These are phyloP conservation scores for Rhynchosporium graminicola DNA, from an alignment of 2,329 filamentous ascomycete genomes.

Conservation along the genomic window DNA sequence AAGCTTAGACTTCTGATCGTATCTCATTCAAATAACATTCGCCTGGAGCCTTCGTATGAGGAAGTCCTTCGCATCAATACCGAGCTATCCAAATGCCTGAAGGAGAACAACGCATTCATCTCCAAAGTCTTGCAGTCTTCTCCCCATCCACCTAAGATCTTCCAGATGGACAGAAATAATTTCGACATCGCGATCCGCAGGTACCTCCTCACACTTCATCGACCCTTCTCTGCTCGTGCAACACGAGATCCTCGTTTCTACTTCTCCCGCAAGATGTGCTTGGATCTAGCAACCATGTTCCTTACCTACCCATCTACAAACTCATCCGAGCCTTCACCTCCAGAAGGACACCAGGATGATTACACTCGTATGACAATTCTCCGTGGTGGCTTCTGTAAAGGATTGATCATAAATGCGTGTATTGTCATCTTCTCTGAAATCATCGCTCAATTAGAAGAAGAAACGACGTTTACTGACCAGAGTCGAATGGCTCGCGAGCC, in stretches of 20 bases:
- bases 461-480: conserved; percentile 40
- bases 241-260: conserved; percentile 49
- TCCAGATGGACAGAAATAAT: conserved; percentile 44
- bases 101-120: conserved; percentile 27
- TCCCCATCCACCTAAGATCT: neutral
- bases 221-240: conserved; percentile 48
- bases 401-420: conserved; percentile 44
- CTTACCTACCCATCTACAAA: conserved; percentile 23
- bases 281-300: conserved; percentile 46
- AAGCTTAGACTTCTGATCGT: conserved; percentile 48
- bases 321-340: neutral
- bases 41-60: conserved; percentile 47
- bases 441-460: conserved; percentile 48
- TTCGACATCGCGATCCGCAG: conserved; percentile 54
- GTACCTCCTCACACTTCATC: conserved; percentile 57
- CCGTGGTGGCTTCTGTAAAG: conserved; percentile 46
- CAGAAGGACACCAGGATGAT: conserved; percentile 30
- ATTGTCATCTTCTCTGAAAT: conserved; percentile 51
- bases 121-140: conserved; percentile 5
- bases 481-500: conserved; percentile 37
- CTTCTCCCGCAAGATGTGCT: conserved; percentile 50
- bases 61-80: conserved; percentile 50
- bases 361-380: conserved; percentile 44
- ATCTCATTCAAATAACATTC: conserved; percentile 50
- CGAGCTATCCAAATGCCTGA: conserved; percentile 45